These are phyloP conservation scores for Medakamo hakoo DNA, from an alignment of 139 green algal species.

Conservation along the genomic window DNA sequence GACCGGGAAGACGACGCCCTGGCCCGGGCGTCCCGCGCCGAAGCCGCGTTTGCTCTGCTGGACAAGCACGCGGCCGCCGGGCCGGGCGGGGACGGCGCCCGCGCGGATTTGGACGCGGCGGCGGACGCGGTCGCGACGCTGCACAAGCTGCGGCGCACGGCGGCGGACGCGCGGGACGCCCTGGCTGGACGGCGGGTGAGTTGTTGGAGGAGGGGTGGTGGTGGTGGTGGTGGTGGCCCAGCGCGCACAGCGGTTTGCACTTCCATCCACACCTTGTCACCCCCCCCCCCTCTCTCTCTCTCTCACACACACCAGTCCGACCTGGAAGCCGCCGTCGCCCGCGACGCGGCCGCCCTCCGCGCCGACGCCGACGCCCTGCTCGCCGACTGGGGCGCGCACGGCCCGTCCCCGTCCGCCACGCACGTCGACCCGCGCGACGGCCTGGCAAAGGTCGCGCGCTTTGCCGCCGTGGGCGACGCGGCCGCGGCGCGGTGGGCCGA, in stretches of 20 bases:
- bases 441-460: neutral
- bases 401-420: too few species aligned
- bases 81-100: neutral
- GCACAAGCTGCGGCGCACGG: neutral
- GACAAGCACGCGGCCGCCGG: neutral
- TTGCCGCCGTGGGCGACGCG: neutral
- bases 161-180: neutral
- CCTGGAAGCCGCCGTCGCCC: neutral
- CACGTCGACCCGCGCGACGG: neutral
- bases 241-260: too few species aligned
- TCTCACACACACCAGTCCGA: too few species aligned
- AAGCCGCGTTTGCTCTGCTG: neutral
- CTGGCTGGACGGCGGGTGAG: neutral
- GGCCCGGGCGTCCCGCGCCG: too few species aligned
- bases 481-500: conserved; percentile 46
- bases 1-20: neutral
- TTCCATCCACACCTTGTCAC: too few species aligned
- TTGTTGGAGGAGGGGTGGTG: too few species aligned
- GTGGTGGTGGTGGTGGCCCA: too few species aligned
- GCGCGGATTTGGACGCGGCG: too few species aligned
- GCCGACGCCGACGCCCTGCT: neutral
- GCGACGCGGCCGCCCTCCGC: neutral
- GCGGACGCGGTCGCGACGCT: neutral
- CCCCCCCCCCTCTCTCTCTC: too few species aligned
- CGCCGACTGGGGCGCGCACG: neutral